Evolutionary conservation across 202 grass and related monocot genomes (phyloP), one percentile per base, ranked within the genome.

Genomic region (Carex sylvatica): DNA sequence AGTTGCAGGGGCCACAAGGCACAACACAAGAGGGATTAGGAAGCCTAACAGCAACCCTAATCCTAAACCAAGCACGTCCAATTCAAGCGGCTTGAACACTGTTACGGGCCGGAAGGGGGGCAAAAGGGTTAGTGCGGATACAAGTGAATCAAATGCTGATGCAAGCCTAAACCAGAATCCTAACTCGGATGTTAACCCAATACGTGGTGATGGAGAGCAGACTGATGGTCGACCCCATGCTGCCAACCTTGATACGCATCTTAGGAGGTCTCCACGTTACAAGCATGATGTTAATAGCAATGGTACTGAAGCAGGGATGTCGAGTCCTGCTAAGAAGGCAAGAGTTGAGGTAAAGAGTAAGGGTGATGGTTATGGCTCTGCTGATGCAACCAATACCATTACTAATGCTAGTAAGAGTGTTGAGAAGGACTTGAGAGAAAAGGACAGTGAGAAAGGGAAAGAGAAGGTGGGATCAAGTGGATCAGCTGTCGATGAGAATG

Each of bases 201-300:
- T 14, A 55, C 87, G 42, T 38, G 88, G 86, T 72, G 76, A 73
- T 65, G 87, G 91, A 84, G 87, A 91, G 54, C 80, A 82, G 78
- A 79, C 72, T 80, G 58, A 65, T 35, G 20, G 78, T 74, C 54
- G 65, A 90, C 65, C 19, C 23, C 33, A 44, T 84, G 83, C 64
- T 18, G 26, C 61, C 9, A 5, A 33, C 33, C 53, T 59, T 19
- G 83, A 38, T 74, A 51, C 85, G n/a, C 61, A 84, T 80, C 87
- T 89, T 73, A 86, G 94, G 53, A 94, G 92, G 87, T 98, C 95
- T 70, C 81, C 58, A 62, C 92, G 95, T 85, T 85, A 71, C 69
- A 98, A 87, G 82, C 83, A 84, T 80, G 86, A 93, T 63, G 84
- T 91, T 53, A 84, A 88, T 77, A 90, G 87, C 82, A 93, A 84